Conservation (phyloP, 352 stramenopile genomes). For the Globisporangium perplexum region DNA sequence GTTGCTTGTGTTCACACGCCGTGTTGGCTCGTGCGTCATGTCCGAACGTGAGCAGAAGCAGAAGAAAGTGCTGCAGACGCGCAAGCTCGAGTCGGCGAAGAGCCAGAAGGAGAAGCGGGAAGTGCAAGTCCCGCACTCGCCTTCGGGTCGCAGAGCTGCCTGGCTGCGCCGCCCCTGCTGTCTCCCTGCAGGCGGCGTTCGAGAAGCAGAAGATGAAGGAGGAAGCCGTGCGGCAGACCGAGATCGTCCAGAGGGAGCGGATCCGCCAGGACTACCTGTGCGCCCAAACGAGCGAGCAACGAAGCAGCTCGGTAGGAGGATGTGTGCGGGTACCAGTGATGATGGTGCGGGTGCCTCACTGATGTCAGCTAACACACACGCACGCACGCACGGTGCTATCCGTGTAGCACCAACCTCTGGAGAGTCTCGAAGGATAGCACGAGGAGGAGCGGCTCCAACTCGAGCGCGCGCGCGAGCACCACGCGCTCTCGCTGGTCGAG, state of each 20-base stretch:
- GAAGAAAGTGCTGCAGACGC: conserved; percentile 33
- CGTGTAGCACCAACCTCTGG: conserved; percentile 30
- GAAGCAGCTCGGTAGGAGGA: conserved; percentile 32
- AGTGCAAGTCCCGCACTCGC: conserved; percentile 11
- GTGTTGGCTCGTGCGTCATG: background rate
- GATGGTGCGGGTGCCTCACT: background rate
- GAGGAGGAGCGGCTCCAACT: conserved; percentile 20
- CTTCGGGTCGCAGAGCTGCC: background rate
- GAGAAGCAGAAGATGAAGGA: conserved; percentile 42
- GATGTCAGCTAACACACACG: background rate
- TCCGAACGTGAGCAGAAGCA: conserved; percentile 29
- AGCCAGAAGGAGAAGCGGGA: conserved; percentile 48
- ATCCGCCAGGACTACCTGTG: conserved; percentile 44
- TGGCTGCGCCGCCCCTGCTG: background rate
- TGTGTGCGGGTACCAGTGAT: background rate
- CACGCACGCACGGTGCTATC: background rate
- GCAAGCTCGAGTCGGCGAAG: conserved; percentile 35
- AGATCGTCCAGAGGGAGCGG: conserved; percentile 30
- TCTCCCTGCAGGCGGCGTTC: conserved; percentile 22
- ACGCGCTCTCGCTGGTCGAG: conserved; percentile 28
- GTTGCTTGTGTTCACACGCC: background rate
- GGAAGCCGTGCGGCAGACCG: conserved; percentile 22
- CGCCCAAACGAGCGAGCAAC: conserved; percentile 22
- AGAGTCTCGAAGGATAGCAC: conserved; percentile 31
- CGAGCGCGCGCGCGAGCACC: conserved; percentile 35